Percentiles rank a stretch among this genome's conserved stretches.
Conservation (phyloP, 1,139 yeast species). For the Zhuliangozyma parablackwelliae region DNA sequence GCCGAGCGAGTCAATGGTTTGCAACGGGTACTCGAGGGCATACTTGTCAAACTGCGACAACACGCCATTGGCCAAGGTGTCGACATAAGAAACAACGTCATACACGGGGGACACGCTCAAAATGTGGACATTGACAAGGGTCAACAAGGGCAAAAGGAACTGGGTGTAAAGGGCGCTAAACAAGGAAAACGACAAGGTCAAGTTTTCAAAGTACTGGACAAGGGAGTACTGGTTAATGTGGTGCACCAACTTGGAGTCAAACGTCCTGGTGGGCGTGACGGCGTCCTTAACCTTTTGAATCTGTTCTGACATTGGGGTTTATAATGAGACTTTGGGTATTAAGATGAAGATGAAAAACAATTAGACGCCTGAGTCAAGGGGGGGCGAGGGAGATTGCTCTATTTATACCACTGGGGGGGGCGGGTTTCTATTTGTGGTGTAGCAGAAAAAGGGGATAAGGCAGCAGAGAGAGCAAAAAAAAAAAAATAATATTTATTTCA, state of each 20-base stretch:
- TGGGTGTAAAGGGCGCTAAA: slow-evolving; percentile 20
- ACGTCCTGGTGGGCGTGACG: slow-evolving; percentile 10
- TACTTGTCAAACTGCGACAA: slow-evolving; percentile 9
- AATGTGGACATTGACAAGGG: slow-evolving; percentile 19
- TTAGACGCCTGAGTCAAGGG: background rate
- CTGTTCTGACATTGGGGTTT: slow-evolving; percentile 10
- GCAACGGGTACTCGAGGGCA: slow-evolving; percentile 6
- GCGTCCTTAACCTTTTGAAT: slow-evolving; percentile 7
- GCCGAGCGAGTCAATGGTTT: slow-evolving; percentile 5
- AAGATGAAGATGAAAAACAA: background rate
- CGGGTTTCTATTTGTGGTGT: no score
- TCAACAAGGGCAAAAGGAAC: slow-evolving; percentile 12
- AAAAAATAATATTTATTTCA: no score
- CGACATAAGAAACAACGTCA: slow-evolving; percentile 22
- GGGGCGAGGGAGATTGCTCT: no score
- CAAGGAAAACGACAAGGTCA: slow-evolving; percentile 23
- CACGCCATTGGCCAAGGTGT: slow-evolving; percentile 10
- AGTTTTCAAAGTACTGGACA: slow-evolving; percentile 20
- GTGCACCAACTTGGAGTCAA: slow-evolving; percentile 30
- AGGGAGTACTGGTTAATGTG: slow-evolving; percentile 33
- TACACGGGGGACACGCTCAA: slow-evolving; percentile 21
- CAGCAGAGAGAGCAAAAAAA: no score
- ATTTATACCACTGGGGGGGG: no score
- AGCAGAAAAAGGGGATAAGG: no score
- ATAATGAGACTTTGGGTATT: background rate